Percentiles rank a stretch among this genome's conserved stretches.
phyloP scores from a whole-genome alignment of 805 yeast genomes.

The Wickerhamiella dianesei region DNA sequence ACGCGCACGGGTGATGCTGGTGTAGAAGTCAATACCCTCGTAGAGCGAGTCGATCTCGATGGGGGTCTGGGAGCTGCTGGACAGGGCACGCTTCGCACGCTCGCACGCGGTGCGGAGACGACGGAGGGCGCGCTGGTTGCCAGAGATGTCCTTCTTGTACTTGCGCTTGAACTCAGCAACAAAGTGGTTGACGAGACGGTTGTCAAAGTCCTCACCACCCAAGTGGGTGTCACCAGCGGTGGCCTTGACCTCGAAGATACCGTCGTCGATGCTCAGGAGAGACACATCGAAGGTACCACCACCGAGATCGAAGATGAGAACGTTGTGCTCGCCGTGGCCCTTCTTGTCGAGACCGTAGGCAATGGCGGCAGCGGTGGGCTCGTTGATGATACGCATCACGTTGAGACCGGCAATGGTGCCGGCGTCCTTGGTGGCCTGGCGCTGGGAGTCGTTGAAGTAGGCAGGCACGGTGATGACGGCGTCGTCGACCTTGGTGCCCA shows the following conservation, averaged over 20 bases:
- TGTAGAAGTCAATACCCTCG: slow-evolving; percentile 95
- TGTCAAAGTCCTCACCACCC: slow-evolving; percentile 99
- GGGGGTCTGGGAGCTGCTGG: slow-evolving; percentile 90
- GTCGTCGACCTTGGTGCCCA: slow-evolving; percentile 72
- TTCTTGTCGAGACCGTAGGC: slow-evolving; percentile 78
- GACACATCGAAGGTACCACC: slow-evolving; percentile 99
- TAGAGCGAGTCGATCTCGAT: slow-evolving; percentile 87
- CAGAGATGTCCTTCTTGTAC: slow-evolving; percentile 85
- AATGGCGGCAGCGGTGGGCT: slow-evolving; percentile 97
- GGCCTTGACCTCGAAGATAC: slow-evolving; percentile 93
- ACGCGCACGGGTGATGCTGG: slow-evolving; percentile 93
- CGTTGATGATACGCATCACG: slow-evolving; percentile 88
- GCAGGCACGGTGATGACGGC: slow-evolving; percentile 97
- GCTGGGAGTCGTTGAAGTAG: slow-evolving; percentile 92
- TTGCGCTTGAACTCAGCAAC: slow-evolving; percentile 94
- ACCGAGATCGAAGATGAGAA: slow-evolving; percentile 89
- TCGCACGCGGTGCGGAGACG: slow-evolving; percentile 98
- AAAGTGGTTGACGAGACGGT: slow-evolving; percentile 89
- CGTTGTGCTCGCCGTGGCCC: slow-evolving; percentile 71
- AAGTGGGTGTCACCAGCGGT: slow-evolving; percentile 84
- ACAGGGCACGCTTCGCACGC: slow-evolving; percentile 97
- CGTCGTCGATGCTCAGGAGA: slow-evolving; percentile 82
- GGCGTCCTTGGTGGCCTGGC: slow-evolving; percentile 97
- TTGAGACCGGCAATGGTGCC: slow-evolving; percentile 93
- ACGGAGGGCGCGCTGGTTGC: slow-evolving; percentile 94